A percentile compares a stretch with the other conserved stretches of the same genome.
These are phyloP conservation scores for Colletotrichum siamense DNA, from an alignment of 2,329 filamentous ascomycete species.

Conservation along the genomic window DNA sequence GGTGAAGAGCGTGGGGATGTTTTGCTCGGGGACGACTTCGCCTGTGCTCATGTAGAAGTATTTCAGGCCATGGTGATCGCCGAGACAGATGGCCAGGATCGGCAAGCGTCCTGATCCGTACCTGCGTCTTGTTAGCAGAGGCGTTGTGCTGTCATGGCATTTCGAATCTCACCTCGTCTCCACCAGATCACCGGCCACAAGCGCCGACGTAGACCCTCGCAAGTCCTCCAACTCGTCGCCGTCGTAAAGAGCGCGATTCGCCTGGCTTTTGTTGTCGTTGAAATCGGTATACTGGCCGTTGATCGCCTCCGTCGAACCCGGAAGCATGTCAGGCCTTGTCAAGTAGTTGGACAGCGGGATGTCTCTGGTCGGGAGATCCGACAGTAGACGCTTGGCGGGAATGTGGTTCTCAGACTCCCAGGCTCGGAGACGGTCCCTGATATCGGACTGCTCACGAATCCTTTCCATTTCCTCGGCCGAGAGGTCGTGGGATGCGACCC, in stretches of 20 bases:
- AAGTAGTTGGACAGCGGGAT: constrained; percentile 35
- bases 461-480: background rate
- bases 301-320: constrained; percentile 28
- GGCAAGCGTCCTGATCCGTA: constrained; percentile 46
- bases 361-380: constrained; percentile 33
- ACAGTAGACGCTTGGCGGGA: constrained; percentile 25
- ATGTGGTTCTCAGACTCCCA: constrained; percentile 45
- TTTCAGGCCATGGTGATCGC: constrained; percentile 53
- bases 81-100: constrained; percentile 58
- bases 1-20: constrained; percentile 53
- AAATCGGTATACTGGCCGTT: constrained; percentile 5
- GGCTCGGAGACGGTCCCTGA: constrained; percentile 45
- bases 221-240: constrained; percentile 41
- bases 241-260: constrained; percentile 36
- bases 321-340: constrained; percentile 37
- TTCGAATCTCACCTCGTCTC: constrained; percentile 46
- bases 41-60: constrained; percentile 62
- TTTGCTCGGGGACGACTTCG: constrained; percentile 50
- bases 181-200: constrained; percentile 54
- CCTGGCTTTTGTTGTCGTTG: constrained; percentile 5
- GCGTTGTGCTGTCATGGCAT: background rate
- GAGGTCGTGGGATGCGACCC: background rate
- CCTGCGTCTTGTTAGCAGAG: constrained; percentile 24
- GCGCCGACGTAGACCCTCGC: constrained; percentile 33
- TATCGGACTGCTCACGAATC: constrained; percentile 24